phyloP scores from a whole-genome alignment of 495 filamentous ascomycete genomes.

The Hamigera avellanea region DNA sequence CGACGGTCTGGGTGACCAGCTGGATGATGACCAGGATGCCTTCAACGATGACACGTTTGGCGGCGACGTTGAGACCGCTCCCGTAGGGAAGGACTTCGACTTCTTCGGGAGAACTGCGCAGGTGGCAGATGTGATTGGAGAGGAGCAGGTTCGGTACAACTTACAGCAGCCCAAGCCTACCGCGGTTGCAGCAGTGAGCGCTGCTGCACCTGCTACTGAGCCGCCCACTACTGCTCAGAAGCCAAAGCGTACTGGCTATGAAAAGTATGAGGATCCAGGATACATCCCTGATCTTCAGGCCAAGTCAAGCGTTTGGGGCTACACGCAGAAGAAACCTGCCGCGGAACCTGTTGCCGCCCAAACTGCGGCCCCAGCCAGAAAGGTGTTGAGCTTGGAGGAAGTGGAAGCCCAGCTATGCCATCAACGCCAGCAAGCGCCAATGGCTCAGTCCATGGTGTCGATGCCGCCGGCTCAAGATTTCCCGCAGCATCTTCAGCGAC shows the following conservation, averaged over 20 bases:
- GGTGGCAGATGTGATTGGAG: conserved; percentile 70
- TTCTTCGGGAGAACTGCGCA: conserved; percentile 89
- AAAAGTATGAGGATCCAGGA: conserved; percentile 68
- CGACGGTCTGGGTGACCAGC: conserved; percentile 83
- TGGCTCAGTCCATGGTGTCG: conserved; percentile 22
- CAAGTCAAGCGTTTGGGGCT: conserved; percentile 86
- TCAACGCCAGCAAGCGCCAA: conserved; percentile 41
- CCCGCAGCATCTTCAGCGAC: conserved; percentile 23
- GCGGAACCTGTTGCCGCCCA: conserved; percentile 3
- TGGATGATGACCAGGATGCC: conserved; percentile 86
- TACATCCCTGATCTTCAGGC: conserved; percentile 79
- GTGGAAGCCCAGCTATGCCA: conserved; percentile 88
- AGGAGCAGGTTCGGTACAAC: conserved; percentile 75
- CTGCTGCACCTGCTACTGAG: conserved; percentile 12
- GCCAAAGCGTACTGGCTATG: conserved; percentile 68
- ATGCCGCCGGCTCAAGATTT: conserved; percentile 19
- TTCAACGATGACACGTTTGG: conserved; percentile 97
- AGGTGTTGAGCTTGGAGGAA: conserved; percentile 93
- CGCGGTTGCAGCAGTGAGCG: conserved; percentile 20
- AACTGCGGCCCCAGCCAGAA: conserved; percentile 37
- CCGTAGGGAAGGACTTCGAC: conserved; percentile 87
- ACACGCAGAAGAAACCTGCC: conserved; percentile 45
- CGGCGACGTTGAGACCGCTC: conserved; percentile 21
- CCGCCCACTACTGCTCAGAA: conserved; percentile 36
- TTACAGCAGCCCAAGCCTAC: conserved; percentile 47